Base-by-base conservation (phyloP, 805 yeast species). In the Citeromyces matritensis region DNA sequence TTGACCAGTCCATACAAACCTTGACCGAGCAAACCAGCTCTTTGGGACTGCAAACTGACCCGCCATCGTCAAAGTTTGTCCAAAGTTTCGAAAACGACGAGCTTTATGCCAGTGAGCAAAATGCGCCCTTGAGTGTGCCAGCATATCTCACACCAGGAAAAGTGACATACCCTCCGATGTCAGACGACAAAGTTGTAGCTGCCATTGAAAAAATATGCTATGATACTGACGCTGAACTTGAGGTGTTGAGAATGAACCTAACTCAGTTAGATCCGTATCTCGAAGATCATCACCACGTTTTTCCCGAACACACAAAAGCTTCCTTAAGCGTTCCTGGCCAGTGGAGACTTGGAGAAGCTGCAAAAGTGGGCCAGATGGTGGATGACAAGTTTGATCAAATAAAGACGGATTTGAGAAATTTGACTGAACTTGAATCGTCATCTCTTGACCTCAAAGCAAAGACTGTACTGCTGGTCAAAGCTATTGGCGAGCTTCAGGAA, bases 291-390 rank as follows among this genome's bases (percentile, higher is more conserved):
- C 15, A 26, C 10, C 33, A 32, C 1, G 33, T 33, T 4, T 13
- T 41, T 8, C 23, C 32, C 3, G 30, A 21, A 6, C 54, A 53
- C 32, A 41, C 54, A 8, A 37, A 39, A 13, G 33, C 30, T 3
- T 42, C 51, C 3, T 28, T 49, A 4, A 33, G 35, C 9, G 45
- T 36, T 27, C 50, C 52, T 3, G 31, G 38, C 1, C 40, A 33
- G 19, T 53, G 59, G 59, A 49, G 51, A 34, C 34, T 55, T 9
- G 27, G 35, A 32, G 58, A 55, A 33, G 43, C 39, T 5, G 35
- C 32, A 2, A 42, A 43, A 5, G 31, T 55, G 8, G 23, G 24
- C 7, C 14, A 19, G 6, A 24, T 9, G 6, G 24, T 21, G 10
- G 29, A 14, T 14, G 14, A 25, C 6, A 13, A 13, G 14, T 25